phyloP scores from a whole-genome alignment of 768 basidiomycete species.

The Chalciporus pseudorubinellus region DNA sequence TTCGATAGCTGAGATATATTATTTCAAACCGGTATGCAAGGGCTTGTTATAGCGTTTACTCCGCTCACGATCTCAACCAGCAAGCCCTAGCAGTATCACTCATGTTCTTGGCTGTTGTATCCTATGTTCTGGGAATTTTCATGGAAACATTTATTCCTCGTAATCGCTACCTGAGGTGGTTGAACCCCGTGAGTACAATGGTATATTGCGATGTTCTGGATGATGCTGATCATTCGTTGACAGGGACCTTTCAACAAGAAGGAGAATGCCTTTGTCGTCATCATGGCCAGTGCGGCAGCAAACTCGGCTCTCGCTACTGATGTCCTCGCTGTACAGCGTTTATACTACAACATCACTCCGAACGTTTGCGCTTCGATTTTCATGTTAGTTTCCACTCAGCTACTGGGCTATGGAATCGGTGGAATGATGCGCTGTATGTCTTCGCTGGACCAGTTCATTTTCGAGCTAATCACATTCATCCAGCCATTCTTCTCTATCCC shows the following conservation, averaged over 20 bases:
- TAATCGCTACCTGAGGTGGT: conserved; percentile 41
- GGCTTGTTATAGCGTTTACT: not conserved
- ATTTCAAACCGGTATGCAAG: conserved; percentile 50
- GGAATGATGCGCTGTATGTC: conserved; percentile 48
- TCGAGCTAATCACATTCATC: not conserved
- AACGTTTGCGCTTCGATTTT: conserved; percentile 48
- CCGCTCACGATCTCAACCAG: conserved; percentile 23
- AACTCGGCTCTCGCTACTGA: conserved; percentile 55
- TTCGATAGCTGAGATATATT: conserved; percentile 51
- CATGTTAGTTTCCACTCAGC: conserved; percentile 35
- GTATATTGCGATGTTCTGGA: not conserved
- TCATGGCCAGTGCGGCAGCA: conserved; percentile 56
- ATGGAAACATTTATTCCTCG: conserved; percentile 48
- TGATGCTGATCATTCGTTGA: not conserved
- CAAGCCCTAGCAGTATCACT: conserved; percentile 53
- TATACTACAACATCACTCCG: conserved; percentile 53
- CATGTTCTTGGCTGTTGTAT: conserved; percentile 55
- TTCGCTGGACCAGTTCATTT: not conserved
- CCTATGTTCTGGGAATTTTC: conserved; percentile 46
- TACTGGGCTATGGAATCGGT: conserved; percentile 52
- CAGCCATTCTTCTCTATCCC: conserved; percentile 38
- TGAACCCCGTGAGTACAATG: conserved; percentile 46
- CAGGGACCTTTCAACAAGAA: conserved; percentile 60
- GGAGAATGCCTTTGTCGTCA: conserved; percentile 55
- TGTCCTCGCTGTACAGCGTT: conserved; percentile 51